Percentiles rank a stretch among this genome's conserved stretches.
phyloP scores from a whole-genome alignment of 345 rosid genomes.

The Aurinia saxatilis region DNA sequence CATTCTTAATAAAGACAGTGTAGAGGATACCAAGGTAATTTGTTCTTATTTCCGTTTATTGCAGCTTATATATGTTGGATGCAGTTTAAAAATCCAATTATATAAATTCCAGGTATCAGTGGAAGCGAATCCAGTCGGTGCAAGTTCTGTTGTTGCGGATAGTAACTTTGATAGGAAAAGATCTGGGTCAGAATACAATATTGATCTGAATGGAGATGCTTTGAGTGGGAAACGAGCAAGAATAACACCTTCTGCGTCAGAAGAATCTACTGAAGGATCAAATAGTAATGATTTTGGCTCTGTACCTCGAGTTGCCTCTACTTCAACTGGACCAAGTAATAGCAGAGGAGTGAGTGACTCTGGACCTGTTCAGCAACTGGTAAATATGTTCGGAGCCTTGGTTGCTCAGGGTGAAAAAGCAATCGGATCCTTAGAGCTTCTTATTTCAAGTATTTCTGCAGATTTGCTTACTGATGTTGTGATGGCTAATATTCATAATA shows the following conservation, averaged over 20 bases:
- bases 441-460: constrained; percentile 84
- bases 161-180: constrained; percentile 54
- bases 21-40: constrained; percentile 40
- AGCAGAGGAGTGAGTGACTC: constrained; percentile 41
- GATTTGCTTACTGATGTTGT: constrained; percentile 97
- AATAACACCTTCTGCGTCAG: constrained; percentile 45
- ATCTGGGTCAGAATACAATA: constrained; percentile 44
- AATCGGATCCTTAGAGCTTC: constrained; percentile 73
- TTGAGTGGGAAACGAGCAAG: constrained; percentile 62
- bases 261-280: constrained; percentile 51
- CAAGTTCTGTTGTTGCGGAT: constrained; percentile 35
- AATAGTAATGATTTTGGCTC: constrained; percentile 30
- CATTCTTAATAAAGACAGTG: constrained; percentile 40
- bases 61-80: background rate
- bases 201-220: constrained; percentile 44
- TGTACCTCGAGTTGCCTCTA: constrained; percentile 41
- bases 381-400: constrained; percentile 86
- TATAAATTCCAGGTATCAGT: constrained; percentile 32
- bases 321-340: constrained; percentile 36
- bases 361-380: constrained; percentile 90
- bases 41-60: constrained; percentile 13
- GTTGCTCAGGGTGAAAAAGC: constrained; percentile 98
- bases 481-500: constrained; percentile 87
- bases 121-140: constrained; percentile 39
- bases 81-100: constrained; percentile 8